Evolutionary conservation across 371 early-diverging fungal genomes (phyloP).

Genomic region (Lichtheimia ornata): DNA sequence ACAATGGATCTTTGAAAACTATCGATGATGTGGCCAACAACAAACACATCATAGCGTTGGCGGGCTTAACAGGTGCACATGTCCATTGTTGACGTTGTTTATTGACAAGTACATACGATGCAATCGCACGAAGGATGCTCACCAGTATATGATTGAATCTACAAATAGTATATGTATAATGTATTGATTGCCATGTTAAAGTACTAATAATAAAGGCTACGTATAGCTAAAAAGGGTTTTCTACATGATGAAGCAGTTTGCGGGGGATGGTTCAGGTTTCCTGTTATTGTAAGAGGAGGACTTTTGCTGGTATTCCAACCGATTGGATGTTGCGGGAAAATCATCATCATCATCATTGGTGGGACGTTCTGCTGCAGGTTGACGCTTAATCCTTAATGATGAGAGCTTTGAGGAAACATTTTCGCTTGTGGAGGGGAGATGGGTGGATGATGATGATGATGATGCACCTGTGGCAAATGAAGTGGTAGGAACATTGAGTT

Average conservation of each 20-base stretch:
- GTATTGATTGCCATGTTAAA: neutral
- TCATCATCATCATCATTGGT: neutral
- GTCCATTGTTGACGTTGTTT: too few relatives aligned
- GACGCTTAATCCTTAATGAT: neutral
- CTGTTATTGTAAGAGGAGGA: too few relatives aligned
- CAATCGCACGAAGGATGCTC: too few relatives aligned
- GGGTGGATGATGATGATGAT: neutral
- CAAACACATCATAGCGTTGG: too few relatives aligned
- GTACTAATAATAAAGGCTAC: neutral
- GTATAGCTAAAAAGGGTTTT: neutral
- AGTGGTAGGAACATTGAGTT: constrained; percentile 26
- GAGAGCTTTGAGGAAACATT: neutral
- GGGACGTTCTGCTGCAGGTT: neutral
- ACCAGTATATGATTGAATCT: neutral
- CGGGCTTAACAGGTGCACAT: too few relatives aligned
- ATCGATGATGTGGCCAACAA: too few relatives aligned
- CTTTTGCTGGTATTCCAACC: too few relatives aligned
- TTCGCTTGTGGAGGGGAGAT: neutral
- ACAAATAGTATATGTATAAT: neutral
- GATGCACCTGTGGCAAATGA: constrained; percentile 1
- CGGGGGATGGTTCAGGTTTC: neutral
- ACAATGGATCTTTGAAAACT: too few relatives aligned
- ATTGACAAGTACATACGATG: too few relatives aligned
- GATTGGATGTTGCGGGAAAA: too few relatives aligned
- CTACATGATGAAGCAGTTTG: constrained; percentile 5